Evolutionary conservation across 805 yeast species (phyloP), one percentile per base, ranked within the genome.

Genomic region (Yamadazyma takamatsuzukensis): DNA sequence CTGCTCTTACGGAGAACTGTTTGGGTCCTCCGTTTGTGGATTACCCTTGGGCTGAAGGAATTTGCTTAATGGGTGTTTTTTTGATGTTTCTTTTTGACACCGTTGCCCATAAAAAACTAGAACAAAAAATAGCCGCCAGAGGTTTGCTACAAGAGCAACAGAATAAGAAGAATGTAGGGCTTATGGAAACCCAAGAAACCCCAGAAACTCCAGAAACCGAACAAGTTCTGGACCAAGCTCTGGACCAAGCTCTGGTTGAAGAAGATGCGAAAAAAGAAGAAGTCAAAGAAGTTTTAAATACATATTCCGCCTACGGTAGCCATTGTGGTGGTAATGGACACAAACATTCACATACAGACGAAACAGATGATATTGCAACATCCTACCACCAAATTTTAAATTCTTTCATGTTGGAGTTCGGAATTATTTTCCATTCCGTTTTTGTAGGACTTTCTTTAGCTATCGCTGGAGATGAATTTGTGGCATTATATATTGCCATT

Each of bases 401-500:
- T 26, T 34, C 43, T 13, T 29, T 76, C 28, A 70, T 79, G 26
- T 55, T 83, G 36, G 95, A 84, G 51, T 80, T 81, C 42, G 95
- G 94, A 49, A 70, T 85, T 27, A 59, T 85, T 21, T 80, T 84
- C 64, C 94, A 84, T 58, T 84, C 94, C 1, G 72, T 85, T 3
- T 82, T 85, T 49, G 72, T 85, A 34, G 95, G 95, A 13, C 61
- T 85, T 29, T 71, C 89, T 0, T 62, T 84, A 25, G 82, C 89
- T 1, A 79, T 82, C 11, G 67, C 90, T 3, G 90, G 87, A 32
- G 78, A 73, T 3, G 88, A 80, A 49, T 83, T 83, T 51, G 69
- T 64, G 33, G 71, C 83, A 5, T 61, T 84, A 31, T 83, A 79
- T 55, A 69, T 80, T 41, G 95, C 80, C 12, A 44, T 61, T 29